Evolutionary conservation across 2,329 filamentous ascomycete species (phyloP), one percentile per base, ranked within the genome.

Genomic region (Chalaropsis ovoidea): DNA sequence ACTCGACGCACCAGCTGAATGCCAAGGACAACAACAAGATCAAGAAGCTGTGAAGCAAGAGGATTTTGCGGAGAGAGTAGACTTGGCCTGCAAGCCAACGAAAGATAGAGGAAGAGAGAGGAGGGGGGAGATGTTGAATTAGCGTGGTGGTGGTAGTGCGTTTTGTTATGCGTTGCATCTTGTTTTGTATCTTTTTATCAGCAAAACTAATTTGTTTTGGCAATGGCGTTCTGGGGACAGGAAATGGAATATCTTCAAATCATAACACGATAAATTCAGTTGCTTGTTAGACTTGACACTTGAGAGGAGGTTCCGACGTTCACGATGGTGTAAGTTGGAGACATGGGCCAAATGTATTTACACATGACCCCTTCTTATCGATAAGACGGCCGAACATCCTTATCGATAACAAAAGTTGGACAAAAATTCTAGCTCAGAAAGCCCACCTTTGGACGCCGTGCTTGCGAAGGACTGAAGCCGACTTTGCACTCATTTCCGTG

Each of bases 1-100:
- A 95, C 75, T 89, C 89, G 58, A 93, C 86, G 68, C 82, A 86
- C 72, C 82, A 84, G 69, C 76, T 80, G 58, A 79, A 79, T 63
- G 81, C 78, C 67, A 78, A 76, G 69, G 77, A 79, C 71, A 76
- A 72, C 74, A 79, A 65, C 64, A 69, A 69, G 64, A 62, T 67
- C n/a, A 66, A 65, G 56, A 69, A 64, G 65, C 62, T 68, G 47
- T 68, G 66, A 49, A 35, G n/a, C 4, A 17, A 17, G 31, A 3
- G 47, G 45, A 27, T 43, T 11, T 35, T 0, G 13, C 7, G 43
- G 31, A 39, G 35, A 13, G 39, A 31, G 35, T 52, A 41, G 47
- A 24, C 31, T 27, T 49, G 35, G 35, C 17, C 15, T 62, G 17
- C 22, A 39, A 47, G 39, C 19, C n/a, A 13, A 24, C 13, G 22